phyloP scores from a whole-genome alignment of 306 rosid species.

The Lathyrus oleraceus region DNA sequence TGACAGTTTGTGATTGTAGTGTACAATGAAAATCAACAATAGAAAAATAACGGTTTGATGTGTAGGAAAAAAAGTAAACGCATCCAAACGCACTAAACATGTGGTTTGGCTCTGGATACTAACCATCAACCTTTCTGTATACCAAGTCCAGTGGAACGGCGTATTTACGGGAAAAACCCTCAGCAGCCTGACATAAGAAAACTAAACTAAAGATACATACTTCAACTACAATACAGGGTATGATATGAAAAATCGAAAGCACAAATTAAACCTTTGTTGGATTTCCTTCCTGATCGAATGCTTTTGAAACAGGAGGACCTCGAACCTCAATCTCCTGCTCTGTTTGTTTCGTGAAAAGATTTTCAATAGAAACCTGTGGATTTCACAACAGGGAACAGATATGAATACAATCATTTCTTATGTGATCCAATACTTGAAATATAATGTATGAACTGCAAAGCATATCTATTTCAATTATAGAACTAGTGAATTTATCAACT shows the following conservation, averaged over 20 bases:
- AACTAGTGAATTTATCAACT: background rate
- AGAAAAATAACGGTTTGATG: slow-evolving; percentile 3
- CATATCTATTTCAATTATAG: slow-evolving; percentile 9
- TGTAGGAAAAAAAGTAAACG: slow-evolving; percentile 15
- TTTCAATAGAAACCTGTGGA: slow-evolving; percentile 67
- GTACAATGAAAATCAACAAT: slow-evolving; percentile 15
- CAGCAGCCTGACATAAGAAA: slow-evolving; percentile 72
- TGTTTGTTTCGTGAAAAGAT: slow-evolving; percentile 67
- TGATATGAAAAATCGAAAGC: slow-evolving; percentile 17
- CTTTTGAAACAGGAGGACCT: slow-evolving; percentile 95
- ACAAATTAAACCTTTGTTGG: slow-evolving; percentile 73
- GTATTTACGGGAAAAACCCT: slow-evolving; percentile 85
- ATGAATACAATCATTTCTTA: slow-evolving; percentile 8
- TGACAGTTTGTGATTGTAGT: background rate
- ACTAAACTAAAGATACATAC: slow-evolving; percentile 29
- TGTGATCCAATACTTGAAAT: background rate
- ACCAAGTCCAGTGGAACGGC: slow-evolving; percentile 65
- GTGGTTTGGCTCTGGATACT: slow-evolving; percentile 40
- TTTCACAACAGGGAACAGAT: slow-evolving; percentile 22
- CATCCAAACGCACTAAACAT: slow-evolving; percentile 9
- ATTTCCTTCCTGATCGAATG: slow-evolving; percentile 81
- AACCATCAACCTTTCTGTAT: slow-evolving; percentile 78
- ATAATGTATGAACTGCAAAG: slow-evolving; percentile 4
- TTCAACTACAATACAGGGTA: slow-evolving; percentile 17
- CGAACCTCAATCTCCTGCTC: slow-evolving; percentile 82